Evolutionary conservation across 2,329 filamentous ascomycete genomes (phyloP), one percentile per base, ranked within the genome.

Genomic region (Saccharata proteae): DNA sequence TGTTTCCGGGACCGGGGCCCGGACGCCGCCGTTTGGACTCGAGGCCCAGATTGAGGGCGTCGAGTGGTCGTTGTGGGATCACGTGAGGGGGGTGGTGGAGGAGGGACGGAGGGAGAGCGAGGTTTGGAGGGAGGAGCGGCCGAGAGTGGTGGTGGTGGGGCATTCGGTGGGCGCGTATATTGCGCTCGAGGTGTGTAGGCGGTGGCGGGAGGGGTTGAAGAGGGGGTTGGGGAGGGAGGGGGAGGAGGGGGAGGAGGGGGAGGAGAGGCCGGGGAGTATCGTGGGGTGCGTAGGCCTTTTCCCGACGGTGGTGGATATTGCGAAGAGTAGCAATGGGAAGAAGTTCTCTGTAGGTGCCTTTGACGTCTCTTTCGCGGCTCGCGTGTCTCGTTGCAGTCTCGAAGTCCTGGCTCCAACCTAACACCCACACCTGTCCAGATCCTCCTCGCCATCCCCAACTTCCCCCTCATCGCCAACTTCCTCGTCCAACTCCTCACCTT

Each of bases 1-100:
- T 4, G 14, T 8, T 22, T 17, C 4, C 22, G 44, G 13, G 43
- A 38, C 4, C 38, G 40, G 9, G 27, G 8, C 22, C n/a, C 13
- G 15, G 18, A 25, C n/a, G 20, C 48, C 46, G 6, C 58, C 57
- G 5, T 58, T 62, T 32, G 49, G 55, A 13, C 49, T 73, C 4
- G 51, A 61, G 38, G 59, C 65, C 16, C 67, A 73, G 42, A 69
- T 74, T 19, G 41, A 56, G 5, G 58, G 62, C 35, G 55, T 64
- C 4, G 60, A 65, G 30, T 42, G 44, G 3, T 55, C 57, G 15
- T 40, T 74, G 2, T 48, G 57, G 11, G 38, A 51, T 2, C 41
- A 65, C 8, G 52, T 65, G 10, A 40, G 43, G 27, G 42, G 28
- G 11, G 23, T 35, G 33, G 15, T 15, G 13, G 26, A 28, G 26